A percentile compares a stretch with the other conserved stretches of the same genome.
Evolutionary conservation across 2,329 filamentous ascomycete genomes (phyloP).

Genomic region (Colletotrichum somersetense): DNA sequence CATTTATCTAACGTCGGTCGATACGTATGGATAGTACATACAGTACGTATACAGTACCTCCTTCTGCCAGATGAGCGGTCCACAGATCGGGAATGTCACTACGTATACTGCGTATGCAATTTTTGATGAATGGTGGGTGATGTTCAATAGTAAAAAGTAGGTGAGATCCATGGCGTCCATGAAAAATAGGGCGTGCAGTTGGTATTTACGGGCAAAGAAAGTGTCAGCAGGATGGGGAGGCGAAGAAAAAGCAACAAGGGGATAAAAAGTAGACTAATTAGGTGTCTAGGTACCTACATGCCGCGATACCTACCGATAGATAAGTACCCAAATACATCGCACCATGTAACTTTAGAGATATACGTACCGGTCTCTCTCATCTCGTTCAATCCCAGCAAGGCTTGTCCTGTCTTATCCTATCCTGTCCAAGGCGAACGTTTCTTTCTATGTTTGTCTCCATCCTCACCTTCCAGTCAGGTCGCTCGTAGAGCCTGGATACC

Average conservation of each 20-base stretch:
- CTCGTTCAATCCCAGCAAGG: background rate
- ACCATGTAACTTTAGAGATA: background rate
- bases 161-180: background rate
- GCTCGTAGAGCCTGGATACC: background rate
- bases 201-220: background rate
- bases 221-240: background rate
- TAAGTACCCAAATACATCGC: no score
- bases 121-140: background rate
- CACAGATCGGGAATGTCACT: background rate
- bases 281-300: no score
- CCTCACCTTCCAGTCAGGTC: background rate
- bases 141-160: background rate
- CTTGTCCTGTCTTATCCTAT: no score
- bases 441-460: background rate
- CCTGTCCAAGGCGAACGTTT: background rate
- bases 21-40: background rate
- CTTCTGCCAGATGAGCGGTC: background rate
- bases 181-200: background rate
- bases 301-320: no score
- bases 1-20: background rate
- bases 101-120: background rate
- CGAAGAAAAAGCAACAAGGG: no score
- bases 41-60: background rate
- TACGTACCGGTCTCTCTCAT: background rate
- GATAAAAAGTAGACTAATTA: background rate